These are phyloP conservation scores for Cladosporium sp. DNA, from an alignment of 2,329 filamentous ascomycete genomes.

Conservation along the genomic window DNA sequence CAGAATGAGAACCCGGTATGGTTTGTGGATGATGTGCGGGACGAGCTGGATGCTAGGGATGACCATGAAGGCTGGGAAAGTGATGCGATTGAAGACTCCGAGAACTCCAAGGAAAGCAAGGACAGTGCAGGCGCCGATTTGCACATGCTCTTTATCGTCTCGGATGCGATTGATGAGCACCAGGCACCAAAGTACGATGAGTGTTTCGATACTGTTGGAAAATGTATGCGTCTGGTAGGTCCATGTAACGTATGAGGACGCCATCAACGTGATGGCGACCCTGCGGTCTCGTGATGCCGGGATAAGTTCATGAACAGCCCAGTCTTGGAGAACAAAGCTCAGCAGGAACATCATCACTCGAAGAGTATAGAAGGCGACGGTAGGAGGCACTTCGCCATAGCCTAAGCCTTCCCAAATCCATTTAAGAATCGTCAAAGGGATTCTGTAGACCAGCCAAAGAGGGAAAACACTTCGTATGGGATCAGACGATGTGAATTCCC, in stretches of 20 bases:
- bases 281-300: slow-evolving; percentile 70
- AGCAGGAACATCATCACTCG: slow-evolving; percentile 89
- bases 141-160: slow-evolving; percentile 75
- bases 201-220: slow-evolving; percentile 93
- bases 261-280: slow-evolving; percentile 78
- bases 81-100: slow-evolving; percentile 94
- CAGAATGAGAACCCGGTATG: slow-evolving; percentile 52
- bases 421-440: slow-evolving; percentile 88
- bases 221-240: slow-evolving; percentile 98
- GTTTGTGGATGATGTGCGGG: slow-evolving; percentile 80
- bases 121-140: slow-evolving; percentile 72
- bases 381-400: slow-evolving; percentile 76
- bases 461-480: slow-evolving; percentile 96
- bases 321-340: slow-evolving; percentile 96
- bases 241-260: slow-evolving; percentile 98
- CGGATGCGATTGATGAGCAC: slow-evolving; percentile 87
- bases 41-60: slow-evolving; percentile 81
- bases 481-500: slow-evolving; percentile 88
- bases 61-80: slow-evolving; percentile 89
- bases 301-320: slow-evolving; percentile 92
- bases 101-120: slow-evolving; percentile 81
- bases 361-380: slow-evolving; percentile 85
- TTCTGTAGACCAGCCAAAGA: slow-evolving; percentile 90
- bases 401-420: slow-evolving; percentile 91
- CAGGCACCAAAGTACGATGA: slow-evolving; percentile 89